phyloP scores from a whole-genome alignment of 1,284 basidiomycete species.

The Takashimella tepidaria region DNA sequence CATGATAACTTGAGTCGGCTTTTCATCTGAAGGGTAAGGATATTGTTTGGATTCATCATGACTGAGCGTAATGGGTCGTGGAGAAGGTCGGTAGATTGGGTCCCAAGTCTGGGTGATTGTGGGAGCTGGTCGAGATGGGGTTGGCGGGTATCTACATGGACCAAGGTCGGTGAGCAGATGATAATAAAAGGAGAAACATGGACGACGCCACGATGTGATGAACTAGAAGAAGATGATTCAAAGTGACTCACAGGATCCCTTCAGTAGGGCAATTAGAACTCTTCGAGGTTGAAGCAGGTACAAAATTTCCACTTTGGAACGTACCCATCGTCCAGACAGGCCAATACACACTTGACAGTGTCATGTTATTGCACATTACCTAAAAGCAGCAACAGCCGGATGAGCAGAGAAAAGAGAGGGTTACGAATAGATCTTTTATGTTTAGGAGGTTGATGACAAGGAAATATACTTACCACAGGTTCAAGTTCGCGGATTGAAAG shows the following conservation, averaged over 20 bases:
- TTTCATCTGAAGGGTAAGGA: slow-evolving; percentile 17
- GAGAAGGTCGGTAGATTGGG: slow-evolving; percentile 37
- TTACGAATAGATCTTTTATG: no score
- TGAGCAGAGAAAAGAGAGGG: no score
- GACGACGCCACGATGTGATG: no score
- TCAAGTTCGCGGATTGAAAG: slow-evolving; percentile 21
- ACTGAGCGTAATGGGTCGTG: slow-evolving; percentile 38
- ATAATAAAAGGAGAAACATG: not conserved
- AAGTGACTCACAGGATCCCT: slow-evolving; percentile 36
- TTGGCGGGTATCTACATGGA: slow-evolving; percentile 37
- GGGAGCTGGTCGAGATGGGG: slow-evolving; percentile 21
- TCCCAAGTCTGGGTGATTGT: slow-evolving; percentile 36
- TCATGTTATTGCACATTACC: slow-evolving; percentile 31
- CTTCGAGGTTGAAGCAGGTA: slow-evolving; percentile 14
- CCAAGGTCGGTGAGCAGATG: not conserved
- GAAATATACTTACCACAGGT: slow-evolving; percentile 27
- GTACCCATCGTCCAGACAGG: slow-evolving; percentile 32
- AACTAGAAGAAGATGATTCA: not conserved
- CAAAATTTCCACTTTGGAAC: slow-evolving; percentile 32
- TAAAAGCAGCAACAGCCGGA: not conserved
- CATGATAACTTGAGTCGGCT: not conserved
- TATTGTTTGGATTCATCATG: slow-evolving; percentile 34
- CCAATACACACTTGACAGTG: slow-evolving; percentile 35
- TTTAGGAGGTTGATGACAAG: no score
- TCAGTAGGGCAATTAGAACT: slow-evolving; percentile 38